Evolutionary conservation across 805 yeast species (phyloP).

Genomic region (Metahyphopichia silvanorum): DNA sequence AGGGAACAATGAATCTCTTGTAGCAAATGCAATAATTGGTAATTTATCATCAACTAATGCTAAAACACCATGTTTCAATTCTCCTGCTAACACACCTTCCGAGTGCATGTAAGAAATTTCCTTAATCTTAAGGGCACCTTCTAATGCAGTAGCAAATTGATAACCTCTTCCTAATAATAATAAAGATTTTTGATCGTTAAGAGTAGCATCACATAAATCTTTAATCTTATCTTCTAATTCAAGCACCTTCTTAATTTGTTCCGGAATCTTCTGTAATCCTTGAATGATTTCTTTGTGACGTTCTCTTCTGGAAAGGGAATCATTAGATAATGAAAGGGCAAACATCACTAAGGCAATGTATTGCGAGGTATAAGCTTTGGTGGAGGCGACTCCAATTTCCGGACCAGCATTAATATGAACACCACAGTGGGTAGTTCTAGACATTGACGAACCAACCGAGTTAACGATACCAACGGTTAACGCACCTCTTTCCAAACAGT

Average conservation of each 20-base stretch:
- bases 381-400: conserved; percentile 98
- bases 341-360: conserved; percentile 96
- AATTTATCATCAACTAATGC: conserved; percentile 92
- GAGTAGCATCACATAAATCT: conserved; percentile 64
- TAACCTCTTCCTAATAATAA: conserved; percentile 95
- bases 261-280: conserved; percentile 81
- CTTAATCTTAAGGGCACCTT: conserved; percentile 97
- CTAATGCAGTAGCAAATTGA: conserved; percentile 95
- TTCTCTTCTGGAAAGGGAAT: conserved; percentile 67
- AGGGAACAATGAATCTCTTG: conserved; percentile 94
- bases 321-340: conserved; percentile 92
- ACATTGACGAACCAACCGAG: conserved; percentile 94
- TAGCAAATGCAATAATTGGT: conserved; percentile 94
- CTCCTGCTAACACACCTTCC: conserved; percentile 99
- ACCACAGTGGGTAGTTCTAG: conserved; percentile 98
- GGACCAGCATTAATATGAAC: conserved; percentile 99
- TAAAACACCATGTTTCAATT: conserved; percentile 95
- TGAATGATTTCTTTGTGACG: conserved; percentile 85
- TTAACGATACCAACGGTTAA: conserved; percentile 96
- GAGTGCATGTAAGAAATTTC: conserved; percentile 99
- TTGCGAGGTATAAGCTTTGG: conserved; percentile 98
- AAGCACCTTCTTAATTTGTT: conserved; percentile 77
- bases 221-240: conserved; percentile 71
- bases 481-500: conserved; percentile 96
- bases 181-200: conserved; percentile 81